Evolutionary conservation across 2,329 filamentous ascomycete genomes (phyloP), one percentile per base, ranked within the genome.

Genomic region (Fusarium fracticaudum): DNA sequence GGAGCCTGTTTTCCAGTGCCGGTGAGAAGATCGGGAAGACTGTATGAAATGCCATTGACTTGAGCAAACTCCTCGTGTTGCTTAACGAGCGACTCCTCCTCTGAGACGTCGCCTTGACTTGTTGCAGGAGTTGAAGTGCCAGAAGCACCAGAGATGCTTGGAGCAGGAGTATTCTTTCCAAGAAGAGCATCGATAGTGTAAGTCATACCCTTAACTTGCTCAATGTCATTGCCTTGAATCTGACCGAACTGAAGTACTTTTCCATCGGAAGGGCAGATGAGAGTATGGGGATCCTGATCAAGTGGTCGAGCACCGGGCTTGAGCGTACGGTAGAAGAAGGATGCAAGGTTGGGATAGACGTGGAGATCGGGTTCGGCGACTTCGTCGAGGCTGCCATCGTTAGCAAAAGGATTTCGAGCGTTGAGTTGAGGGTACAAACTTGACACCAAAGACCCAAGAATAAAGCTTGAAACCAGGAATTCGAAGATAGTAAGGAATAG

Each of bases 191-290:
- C 96, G 62, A 99, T 89, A 75, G 92, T 97, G 84, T 99, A 99
- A 2, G 96, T 99, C 88, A 99, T 96, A 69, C 96, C 96, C 84
- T 99, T 99, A 73, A 99, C 96, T 84, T 99, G 96, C 82, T 99
- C 96, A 48, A 99, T 97, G 79, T 98, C 94, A 54, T 96, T 95
- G 78, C 95, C 91, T 79, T 97, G 93, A 65, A 99, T 98, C 77
- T 91, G 91, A 17, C 96, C 96, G 77, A 95, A 98, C 78, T 98
- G 96, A 33, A 99, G 89, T 51, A 99, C 89, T 73, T 93, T 93
- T 53, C 96, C 96, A 81, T 99, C 96, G 10, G 96, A 91, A 2
- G 96, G 97, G 2, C 94, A 96, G 13, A 98, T 85, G 10, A 99
- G 85, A 15, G 94, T 93, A 79, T 93, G 92, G 3, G 90, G 89